Percentiles rank a stretch among this genome's conserved stretches.
These are phyloP conservation scores for Apostasia ramifera DNA, from an alignment of 106 monocot genomes.

Conservation along the genomic window DNA sequence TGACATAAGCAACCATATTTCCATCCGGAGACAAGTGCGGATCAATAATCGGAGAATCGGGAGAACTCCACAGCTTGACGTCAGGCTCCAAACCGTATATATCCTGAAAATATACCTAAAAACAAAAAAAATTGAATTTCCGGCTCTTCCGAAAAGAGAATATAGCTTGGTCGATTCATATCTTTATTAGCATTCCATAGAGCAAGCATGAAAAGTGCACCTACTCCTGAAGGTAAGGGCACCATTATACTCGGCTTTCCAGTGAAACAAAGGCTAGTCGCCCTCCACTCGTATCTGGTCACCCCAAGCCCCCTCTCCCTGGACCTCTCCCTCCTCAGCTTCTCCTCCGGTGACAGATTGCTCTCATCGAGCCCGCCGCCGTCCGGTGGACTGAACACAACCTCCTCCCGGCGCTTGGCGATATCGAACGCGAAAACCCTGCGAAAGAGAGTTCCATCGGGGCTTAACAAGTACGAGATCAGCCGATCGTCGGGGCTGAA, in stretches of 20 bases:
- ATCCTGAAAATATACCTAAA: slow-evolving; percentile 81
- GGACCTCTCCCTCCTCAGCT: slow-evolving; percentile 77
- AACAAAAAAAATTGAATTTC: slow-evolving; percentile 1
- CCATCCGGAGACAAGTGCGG: slow-evolving; percentile 94
- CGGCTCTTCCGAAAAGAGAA: not conserved
- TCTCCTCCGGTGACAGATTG: slow-evolving; percentile 84
- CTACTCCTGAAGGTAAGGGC: slow-evolving; percentile 86
- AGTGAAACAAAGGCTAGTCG: not conserved
- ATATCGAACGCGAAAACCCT: slow-evolving; percentile 72
- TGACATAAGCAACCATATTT: slow-evolving; percentile 78
- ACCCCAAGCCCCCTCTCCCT: slow-evolving; percentile 91
- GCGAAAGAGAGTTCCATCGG: slow-evolving; percentile 61
- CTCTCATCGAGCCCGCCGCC: slow-evolving; percentile 88
- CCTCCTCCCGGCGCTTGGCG: slow-evolving; percentile 31
- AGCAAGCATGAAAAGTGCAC: slow-evolving; percentile 1
- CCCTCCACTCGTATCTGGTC: slow-evolving; percentile 80
- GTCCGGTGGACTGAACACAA: slow-evolving; percentile 71
- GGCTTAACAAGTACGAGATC: slow-evolving; percentile 69
- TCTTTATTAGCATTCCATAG: no score
- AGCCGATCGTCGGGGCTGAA: slow-evolving; percentile 87
- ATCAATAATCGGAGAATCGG: slow-evolving; percentile 78
- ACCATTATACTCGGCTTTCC: slow-evolving; percentile 50
- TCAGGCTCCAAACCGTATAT: slow-evolving; percentile 60
- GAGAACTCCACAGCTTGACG: slow-evolving; percentile 41
- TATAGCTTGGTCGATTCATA: not conserved